Evolutionary conservation across 2,329 filamentous ascomycete species (phyloP).

Genomic region (Macrophomina phaseolina): DNA sequence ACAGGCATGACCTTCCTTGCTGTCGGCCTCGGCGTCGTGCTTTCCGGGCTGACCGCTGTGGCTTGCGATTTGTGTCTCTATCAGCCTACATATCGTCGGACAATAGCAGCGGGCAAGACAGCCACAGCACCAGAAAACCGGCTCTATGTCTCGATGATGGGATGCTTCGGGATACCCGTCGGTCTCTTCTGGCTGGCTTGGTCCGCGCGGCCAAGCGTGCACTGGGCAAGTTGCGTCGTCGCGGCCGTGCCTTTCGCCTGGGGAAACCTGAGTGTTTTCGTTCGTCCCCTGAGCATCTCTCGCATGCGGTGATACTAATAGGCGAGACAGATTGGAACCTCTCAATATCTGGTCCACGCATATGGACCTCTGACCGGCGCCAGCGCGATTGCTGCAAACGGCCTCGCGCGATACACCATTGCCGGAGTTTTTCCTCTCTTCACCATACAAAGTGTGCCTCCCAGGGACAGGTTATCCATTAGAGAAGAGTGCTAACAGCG

Average conservation of each 20-base stretch:
- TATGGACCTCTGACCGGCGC: constrained; percentile 43
- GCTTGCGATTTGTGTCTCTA: constrained; percentile 40
- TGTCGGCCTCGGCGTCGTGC: constrained; percentile 31
- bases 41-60: constrained; percentile 32
- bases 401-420: constrained; percentile 44
- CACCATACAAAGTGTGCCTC: background rate
- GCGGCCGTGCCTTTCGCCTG: constrained; percentile 38
- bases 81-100: constrained; percentile 31
- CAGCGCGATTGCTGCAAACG: constrained; percentile 47
- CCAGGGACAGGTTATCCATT: too few relatives aligned
- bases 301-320: background rate
- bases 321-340: constrained; percentile 33
- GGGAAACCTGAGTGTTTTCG: constrained; percentile 42
- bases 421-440: constrained; percentile 35
- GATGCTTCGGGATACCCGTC: constrained; percentile 40
- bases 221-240: constrained; percentile 46
- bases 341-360: constrained; percentile 40
- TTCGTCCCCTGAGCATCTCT: constrained; percentile 24
- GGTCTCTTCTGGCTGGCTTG: constrained; percentile 49
- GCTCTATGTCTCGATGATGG: constrained; percentile 42
- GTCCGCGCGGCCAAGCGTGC: constrained; percentile 40
- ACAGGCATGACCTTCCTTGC: constrained; percentile 34
- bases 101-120: constrained; percentile 26
- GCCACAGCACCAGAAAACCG: constrained; percentile 39
- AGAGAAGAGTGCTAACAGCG: too few relatives aligned